Evolutionary conservation across 345 rosid genomes (phyloP).

Genomic region (Sonneratia alba): DNA sequence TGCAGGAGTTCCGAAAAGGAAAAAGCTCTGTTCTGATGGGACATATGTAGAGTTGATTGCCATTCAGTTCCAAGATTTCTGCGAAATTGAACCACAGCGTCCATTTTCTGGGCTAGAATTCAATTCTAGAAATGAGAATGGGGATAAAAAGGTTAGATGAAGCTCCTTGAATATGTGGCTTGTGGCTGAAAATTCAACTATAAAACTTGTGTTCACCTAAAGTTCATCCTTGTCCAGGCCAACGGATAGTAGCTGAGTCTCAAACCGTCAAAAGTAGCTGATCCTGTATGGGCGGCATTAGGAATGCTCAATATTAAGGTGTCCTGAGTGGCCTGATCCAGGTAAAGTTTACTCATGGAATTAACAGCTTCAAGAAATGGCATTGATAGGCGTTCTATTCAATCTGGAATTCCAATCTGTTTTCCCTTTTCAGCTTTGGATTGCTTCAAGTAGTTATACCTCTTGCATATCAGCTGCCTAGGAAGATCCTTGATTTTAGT

Average conservation of each 20-base stretch:
- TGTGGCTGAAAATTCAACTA: background rate
- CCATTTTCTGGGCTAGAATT: background rate
- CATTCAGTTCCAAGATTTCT: background rate
- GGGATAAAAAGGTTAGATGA: background rate
- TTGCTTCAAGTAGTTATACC: background rate
- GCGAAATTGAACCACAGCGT: background rate
- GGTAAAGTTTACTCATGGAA: background rate
- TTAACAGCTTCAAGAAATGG: background rate
- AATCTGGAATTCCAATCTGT: background rate
- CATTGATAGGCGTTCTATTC: background rate
- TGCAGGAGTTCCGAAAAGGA: background rate
- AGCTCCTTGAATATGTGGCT: background rate
- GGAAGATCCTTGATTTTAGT: background rate
- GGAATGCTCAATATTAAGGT: too few species aligned
- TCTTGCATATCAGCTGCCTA: background rate
- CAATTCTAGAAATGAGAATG: background rate
- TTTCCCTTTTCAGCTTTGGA: background rate
- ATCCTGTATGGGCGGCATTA: background rate
- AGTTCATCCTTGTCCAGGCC: constrained; percentile 3
- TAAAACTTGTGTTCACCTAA: background rate
- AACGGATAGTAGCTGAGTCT: background rate
- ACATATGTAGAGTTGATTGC: background rate
- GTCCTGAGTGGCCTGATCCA: background rate
- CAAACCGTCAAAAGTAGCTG: background rate
- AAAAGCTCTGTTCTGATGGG: background rate